Evolutionary conservation across 2,329 filamentous ascomycete genomes (phyloP), one percentile per base, ranked within the genome.

Genomic region (Boeremia lycopersici): DNA sequence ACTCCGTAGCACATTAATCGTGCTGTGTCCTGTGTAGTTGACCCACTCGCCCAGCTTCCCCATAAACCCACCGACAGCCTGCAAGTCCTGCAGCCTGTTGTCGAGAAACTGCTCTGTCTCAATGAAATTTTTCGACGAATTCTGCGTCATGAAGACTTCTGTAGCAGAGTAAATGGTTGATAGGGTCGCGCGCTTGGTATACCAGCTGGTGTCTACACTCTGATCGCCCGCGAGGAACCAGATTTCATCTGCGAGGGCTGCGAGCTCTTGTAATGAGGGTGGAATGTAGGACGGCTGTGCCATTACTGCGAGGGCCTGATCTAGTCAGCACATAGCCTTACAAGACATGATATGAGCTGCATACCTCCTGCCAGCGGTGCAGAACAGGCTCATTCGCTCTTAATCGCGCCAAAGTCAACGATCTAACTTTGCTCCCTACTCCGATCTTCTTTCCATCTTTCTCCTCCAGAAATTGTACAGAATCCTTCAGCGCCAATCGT

Each of bases 81-180:
- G 81, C 29, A 84, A 79, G 77, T 96, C 93, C 55, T 86, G 81
- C 51, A 96, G 77, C 57, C 93, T 83, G 38, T 91, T 83, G 50
- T 88, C 84, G 48, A 98, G 78, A 72, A 98, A 99, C 9, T 85
- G 82, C 61, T 87, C 87, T 3, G 95, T 98, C 59, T 93, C 90
- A 9, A 70, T 73, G 67, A 90, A 95, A n/a, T 84, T 85, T 0
- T 82, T 78, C 4, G 88, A 92, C 56, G 80, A 82, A 75, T 98
- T 95, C 55, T 89, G 92, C 19, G 92, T 97, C 92, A 98, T 97
- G 77, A 93, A 96, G 5, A 97, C 80, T 77, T 99, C 95, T 51
- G 88, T 74, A 5, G 77, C 75, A 1, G 91, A 91, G 70, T 90
- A 91, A n/a, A 90, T 81, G 2, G 82, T 81, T 0, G 84, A 81